Conservation (phyloP, 441 rosid species). For the Erodium chrysanthum region DNA sequence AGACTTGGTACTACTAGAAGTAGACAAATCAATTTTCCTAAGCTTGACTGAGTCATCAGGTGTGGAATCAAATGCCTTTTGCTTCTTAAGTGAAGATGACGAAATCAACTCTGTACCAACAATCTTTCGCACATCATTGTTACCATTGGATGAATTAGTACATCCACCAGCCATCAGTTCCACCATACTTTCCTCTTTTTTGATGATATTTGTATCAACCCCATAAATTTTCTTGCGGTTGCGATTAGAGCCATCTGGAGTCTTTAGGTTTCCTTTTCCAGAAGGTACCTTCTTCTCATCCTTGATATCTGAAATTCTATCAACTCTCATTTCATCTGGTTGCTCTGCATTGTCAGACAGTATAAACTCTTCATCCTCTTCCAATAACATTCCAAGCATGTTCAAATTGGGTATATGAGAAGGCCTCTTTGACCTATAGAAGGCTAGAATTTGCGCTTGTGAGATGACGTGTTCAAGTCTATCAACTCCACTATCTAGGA, state of each 20-base stretch:
- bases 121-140: slow-evolving; percentile 21
- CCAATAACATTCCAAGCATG: slow-evolving; percentile 33
- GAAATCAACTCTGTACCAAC: slow-evolving; percentile 16
- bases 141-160: slow-evolving; percentile 21
- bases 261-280: slow-evolving; percentile 27
- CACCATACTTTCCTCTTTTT: slow-evolving; percentile 55
- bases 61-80: slow-evolving; percentile 28
- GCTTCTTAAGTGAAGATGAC: slow-evolving; percentile 30
- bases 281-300: slow-evolving; percentile 19
- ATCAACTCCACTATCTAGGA: slow-evolving; percentile 29
- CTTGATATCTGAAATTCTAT: slow-evolving; percentile 20
- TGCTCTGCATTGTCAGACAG: slow-evolving; percentile 20
- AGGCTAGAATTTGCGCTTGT: slow-evolving; percentile 50
- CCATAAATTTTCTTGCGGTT: slow-evolving; percentile 31
- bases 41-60: slow-evolving; percentile 25
- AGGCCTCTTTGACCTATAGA: slow-evolving; percentile 60
- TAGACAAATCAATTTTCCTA: slow-evolving; percentile 22
- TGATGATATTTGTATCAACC: slow-evolving; percentile 19
- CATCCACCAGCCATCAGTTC: slow-evolving; percentile 40
- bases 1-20: slow-evolving; percentile 19
- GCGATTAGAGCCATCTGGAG: slow-evolving; percentile 19
- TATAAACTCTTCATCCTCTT: slow-evolving; percentile 36
- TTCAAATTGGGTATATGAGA: slow-evolving; percentile 42
- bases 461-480: slow-evolving; percentile 41
- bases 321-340: slow-evolving; percentile 19